These are phyloP conservation scores for Emmonsiellopsis sp. DNA, from an alignment of 2,329 filamentous ascomycete species.

Conservation along the genomic window DNA sequence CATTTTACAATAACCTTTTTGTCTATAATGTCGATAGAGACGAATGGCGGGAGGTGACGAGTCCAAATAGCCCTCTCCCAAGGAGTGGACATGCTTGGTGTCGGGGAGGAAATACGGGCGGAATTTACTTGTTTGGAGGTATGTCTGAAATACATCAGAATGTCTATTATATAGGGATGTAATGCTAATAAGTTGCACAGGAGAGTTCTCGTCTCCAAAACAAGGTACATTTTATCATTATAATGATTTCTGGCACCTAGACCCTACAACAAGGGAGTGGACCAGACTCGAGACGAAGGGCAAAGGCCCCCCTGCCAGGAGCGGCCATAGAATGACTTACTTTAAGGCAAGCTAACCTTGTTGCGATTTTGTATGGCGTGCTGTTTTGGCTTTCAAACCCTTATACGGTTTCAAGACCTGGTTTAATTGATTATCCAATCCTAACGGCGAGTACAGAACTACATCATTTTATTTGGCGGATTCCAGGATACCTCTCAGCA, in stretches of 20 bases:
- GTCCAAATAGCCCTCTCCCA: conserved; percentile 82
- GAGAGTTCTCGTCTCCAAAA: conserved; percentile 92
- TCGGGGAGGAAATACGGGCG: conserved; percentile 72
- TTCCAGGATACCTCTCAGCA: conserved; percentile 96
- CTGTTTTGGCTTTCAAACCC: not conserved
- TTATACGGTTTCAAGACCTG: not conserved
- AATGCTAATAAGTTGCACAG: conserved; percentile 15
- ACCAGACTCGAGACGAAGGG: conserved; percentile 68
- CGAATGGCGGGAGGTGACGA: conserved; percentile 84
- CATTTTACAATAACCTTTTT: conserved; percentile 59
- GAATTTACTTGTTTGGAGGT: conserved; percentile 84
- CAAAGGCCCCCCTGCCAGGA: conserved; percentile 72
- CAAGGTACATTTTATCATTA: conserved; percentile 99
- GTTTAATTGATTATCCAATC: not conserved
- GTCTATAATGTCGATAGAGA: conserved; percentile 70
- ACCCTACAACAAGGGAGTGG: conserved; percentile 81
- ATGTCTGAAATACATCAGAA: conserved; percentile 6
- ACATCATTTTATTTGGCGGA: conserved; percentile 88
- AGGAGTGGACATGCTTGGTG: conserved; percentile 93
- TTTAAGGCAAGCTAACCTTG: conserved; percentile 53
- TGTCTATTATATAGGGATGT: not conserved
- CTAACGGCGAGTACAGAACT: conserved; percentile 47
- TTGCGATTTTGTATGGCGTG: not conserved
- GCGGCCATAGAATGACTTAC: conserved; percentile 91
- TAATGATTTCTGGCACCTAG: conserved; percentile 94